Base-by-base conservation (phyloP, 164 flowering plant species). In the Chimonanthus salicifolius region DNA sequence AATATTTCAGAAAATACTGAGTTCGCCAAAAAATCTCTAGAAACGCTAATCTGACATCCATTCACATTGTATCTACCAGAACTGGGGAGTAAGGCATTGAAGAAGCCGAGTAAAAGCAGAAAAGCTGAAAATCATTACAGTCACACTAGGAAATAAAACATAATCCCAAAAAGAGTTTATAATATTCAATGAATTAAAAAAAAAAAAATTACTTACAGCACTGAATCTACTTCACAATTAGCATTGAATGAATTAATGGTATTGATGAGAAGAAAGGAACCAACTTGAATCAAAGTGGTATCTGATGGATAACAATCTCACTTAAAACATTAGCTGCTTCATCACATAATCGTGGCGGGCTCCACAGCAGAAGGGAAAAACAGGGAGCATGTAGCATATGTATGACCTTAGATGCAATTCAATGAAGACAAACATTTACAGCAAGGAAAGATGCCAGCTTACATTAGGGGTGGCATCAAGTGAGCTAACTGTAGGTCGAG, bases 351-450 rank as follows among this genome's bases (percentile, higher is more conserved):
- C 70, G 47, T 3, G 11, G 60, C 0, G 49, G 62, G 71, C 71
- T 50, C 71, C 71, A 69, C 71, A 69, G 71, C 20, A 45, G 70
- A 7, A 50, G 58, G 62, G 13, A 68, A 50, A 69, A 69, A 49
- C 62, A 49, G 71, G 71, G 71, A 69, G 71, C 71, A 69, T 20
- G 50, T 20, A 20, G 62, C 58, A 18, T 9, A 33, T 69, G 51
- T 47, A 7, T 10, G n/a, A 68, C 54, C 70, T 68, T 11, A 9
- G 18, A 47, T 13, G 8, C 10, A 5, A 68, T 47, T 15, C 16
- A n/a, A 54, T 20, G 15, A 68, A 18, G 54, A 16, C 68, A 68
- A 4, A 18, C 0, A n/a, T 47, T 68, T 48, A 47, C 50, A 68
- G 6, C 69, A 10, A 46, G 18, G 48, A 45, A n/a, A 66, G 49